These are phyloP conservation scores for Agaricus sinodeliciosus DNA, from an alignment of 768 basidiomycete species.

Conservation along the genomic window DNA sequence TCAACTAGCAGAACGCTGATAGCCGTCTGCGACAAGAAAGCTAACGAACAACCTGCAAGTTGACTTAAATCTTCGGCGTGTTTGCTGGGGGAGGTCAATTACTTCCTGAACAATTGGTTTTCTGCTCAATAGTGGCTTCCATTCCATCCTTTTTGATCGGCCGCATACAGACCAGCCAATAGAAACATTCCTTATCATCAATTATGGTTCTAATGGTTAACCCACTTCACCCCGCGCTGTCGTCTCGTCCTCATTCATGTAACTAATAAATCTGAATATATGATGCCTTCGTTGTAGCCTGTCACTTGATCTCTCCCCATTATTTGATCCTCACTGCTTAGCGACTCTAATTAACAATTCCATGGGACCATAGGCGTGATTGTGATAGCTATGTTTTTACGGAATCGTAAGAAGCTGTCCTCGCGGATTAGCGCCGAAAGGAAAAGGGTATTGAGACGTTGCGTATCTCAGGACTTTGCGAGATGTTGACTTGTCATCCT, in stretches of 20 bases:
- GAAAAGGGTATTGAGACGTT: neutral
- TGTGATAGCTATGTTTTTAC: neutral
- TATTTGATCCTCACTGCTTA: neutral
- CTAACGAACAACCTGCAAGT: too few species aligned
- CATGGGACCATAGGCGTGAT: neutral
- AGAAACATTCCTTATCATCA: too few species aligned
- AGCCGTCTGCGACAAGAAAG: neutral
- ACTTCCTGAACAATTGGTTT: too few species aligned
- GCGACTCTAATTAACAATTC: neutral
- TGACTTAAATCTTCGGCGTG: too few species aligned
- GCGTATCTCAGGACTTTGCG: too few species aligned
- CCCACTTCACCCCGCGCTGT: neutral
- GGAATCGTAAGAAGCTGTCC: neutral
- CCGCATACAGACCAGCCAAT: too few species aligned
- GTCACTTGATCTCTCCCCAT: constrained; percentile 1
- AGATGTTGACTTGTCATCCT: too few species aligned
- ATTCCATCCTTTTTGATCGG: too few species aligned
- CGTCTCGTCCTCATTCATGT: neutral
- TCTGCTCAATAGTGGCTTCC: too few species aligned
- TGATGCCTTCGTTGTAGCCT: neutral
- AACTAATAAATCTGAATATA: neutral
- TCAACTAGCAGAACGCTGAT: neutral
- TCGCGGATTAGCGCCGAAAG: neutral
- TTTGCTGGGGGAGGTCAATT: too few species aligned
- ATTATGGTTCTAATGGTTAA: neutral